A percentile compares a stretch with the other conserved stretches of the same genome.
These are phyloP conservation scores for Kodamaea plutei DNA, from an alignment of 1,139 yeast species.

Conservation along the genomic window DNA sequence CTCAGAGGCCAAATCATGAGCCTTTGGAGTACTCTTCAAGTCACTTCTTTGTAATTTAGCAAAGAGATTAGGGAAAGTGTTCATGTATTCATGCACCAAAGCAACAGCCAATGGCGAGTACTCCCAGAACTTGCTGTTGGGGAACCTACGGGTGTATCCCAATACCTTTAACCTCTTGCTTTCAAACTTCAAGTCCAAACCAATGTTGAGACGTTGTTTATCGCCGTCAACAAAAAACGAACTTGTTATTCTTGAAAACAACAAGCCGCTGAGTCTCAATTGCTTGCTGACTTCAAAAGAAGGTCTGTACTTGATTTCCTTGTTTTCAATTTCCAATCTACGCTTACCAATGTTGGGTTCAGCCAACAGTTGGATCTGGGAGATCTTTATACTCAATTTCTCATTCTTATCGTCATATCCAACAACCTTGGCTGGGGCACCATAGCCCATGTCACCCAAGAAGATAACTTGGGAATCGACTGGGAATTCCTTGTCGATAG, in stretches of 20 bases:
- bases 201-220: conserved; percentile 61
- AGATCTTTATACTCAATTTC: conserved; percentile 50
- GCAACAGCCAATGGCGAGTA: conserved; percentile 72
- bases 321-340: conserved; percentile 54
- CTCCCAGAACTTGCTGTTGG: conserved; percentile 69
- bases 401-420: conserved; percentile 53
- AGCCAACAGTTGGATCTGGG: conserved; percentile 45
- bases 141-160: conserved; percentile 68
- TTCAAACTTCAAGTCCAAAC: conserved; percentile 82
- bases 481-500: conserved; percentile 82
- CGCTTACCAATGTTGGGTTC: conserved; percentile 64
- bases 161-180: conserved; percentile 75
- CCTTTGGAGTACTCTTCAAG: conserved; percentile 26
- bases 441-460: conserved; percentile 85
- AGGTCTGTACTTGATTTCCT: conserved; percentile 58
- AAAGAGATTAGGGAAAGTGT: conserved; percentile 61
- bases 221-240: conserved; percentile 58
- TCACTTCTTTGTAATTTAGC: conserved; percentile 28
- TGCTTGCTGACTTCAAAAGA: conserved; percentile 62
- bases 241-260: conserved; percentile 76
- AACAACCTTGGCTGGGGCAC: conserved; percentile 72
- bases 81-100: conserved; percentile 58
- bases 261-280: conserved; percentile 55
- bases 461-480: conserved; percentile 68
- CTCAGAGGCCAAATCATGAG: conserved; percentile 20